phyloP scores from a whole-genome alignment of 371 early-diverging fungal genomes.

The Lichtheimia hyalospora region DNA sequence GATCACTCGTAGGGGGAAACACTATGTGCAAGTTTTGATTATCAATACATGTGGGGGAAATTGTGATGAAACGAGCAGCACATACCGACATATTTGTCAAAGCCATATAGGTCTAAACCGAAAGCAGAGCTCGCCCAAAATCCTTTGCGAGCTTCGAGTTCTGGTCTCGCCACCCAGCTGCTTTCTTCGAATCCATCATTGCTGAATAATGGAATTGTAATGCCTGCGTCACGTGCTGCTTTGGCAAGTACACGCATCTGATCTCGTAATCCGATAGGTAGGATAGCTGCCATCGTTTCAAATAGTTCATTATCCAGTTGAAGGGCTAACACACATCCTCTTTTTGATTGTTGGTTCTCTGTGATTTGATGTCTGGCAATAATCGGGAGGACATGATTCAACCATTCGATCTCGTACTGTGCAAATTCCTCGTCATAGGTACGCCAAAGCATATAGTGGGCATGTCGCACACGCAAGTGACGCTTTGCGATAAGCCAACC shows the following conservation, averaged over 20 bases:
- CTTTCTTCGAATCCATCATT: constrained; percentile 81
- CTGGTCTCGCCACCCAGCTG: constrained; percentile 57
- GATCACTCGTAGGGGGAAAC: constrained; percentile 64
- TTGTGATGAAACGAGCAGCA: not conserved
- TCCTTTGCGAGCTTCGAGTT: constrained; percentile 24
- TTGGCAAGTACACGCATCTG: constrained; percentile 81
- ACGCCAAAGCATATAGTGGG: constrained; percentile 66
- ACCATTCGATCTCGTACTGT: constrained; percentile 72
- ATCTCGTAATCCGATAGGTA: constrained; percentile 79
- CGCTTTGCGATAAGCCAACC: constrained; percentile 81
- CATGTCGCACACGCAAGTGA: constrained; percentile 74
- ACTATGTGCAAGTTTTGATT: constrained; percentile 26
- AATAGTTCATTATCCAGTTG: constrained; percentile 87
- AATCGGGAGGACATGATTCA: constrained; percentile 72
- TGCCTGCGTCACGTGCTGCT: constrained; percentile 74
- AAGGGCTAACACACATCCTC: constrained; percentile 72
- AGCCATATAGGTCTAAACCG: constrained; percentile 80
- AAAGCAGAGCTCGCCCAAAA: constrained; percentile 48
- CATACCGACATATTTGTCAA: constrained; percentile 78
- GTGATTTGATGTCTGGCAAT: constrained; percentile 81
- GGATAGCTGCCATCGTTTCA: constrained; percentile 56
- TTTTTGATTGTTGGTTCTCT: constrained; percentile 38
- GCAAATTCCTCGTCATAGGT: constrained; percentile 71
- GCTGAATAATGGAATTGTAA: constrained; percentile 81
- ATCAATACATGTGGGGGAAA: not conserved